These are phyloP conservation scores for Veloporphyrellus conicus DNA, from an alignment of 1,284 basidiomycete genomes.

Conservation along the genomic window DNA sequence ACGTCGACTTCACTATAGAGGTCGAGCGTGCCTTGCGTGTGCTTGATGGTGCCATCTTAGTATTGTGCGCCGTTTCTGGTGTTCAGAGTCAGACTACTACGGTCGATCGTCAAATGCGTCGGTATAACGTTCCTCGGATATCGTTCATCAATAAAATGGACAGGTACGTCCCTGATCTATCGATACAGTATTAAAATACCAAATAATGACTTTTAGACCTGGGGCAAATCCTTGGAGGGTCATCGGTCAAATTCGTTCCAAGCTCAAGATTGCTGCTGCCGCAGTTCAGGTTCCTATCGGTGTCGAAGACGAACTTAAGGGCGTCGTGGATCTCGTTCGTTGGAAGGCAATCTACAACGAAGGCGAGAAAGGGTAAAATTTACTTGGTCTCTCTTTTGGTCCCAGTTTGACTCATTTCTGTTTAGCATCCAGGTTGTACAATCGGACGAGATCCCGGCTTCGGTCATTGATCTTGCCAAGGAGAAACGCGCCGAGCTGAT, in stretches of 20 bases:
- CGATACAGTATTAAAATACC: not conserved
- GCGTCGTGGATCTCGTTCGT: conserved; percentile 90
- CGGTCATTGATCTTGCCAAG: conserved; percentile 68
- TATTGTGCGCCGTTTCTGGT: conserved; percentile 94
- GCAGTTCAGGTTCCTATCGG: conserved; percentile 98
- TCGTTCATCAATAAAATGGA: conserved; percentile 99
- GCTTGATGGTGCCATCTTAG: conserved; percentile 93
- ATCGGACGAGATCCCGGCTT: conserved; percentile 83
- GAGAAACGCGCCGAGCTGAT: conserved; percentile 88
- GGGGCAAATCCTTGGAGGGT: conserved; percentile 98
- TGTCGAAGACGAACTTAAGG: conserved; percentile 81
- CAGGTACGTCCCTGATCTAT: conserved; percentile 43
- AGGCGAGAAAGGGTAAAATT: conserved; percentile 84
- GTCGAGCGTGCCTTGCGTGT: conserved; percentile 96
- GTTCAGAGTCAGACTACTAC: conserved; percentile 98
- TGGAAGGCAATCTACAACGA: conserved; percentile 96
- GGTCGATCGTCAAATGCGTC: conserved; percentile 97
- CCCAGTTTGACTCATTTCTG: conserved; percentile 2
- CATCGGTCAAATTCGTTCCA: conserved; percentile 86
- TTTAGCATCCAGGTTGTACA: conserved; percentile 74
- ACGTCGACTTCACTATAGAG: conserved; percentile 99
- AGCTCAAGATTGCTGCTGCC: conserved; percentile 89
- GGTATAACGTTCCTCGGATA: conserved; percentile 92
- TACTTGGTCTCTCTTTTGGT: not conserved
- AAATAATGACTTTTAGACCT: conserved; percentile 50